Conservation (phyloP, 2,329 filamentous ascomycete genomes). For the Venturia carpophila region DNA sequence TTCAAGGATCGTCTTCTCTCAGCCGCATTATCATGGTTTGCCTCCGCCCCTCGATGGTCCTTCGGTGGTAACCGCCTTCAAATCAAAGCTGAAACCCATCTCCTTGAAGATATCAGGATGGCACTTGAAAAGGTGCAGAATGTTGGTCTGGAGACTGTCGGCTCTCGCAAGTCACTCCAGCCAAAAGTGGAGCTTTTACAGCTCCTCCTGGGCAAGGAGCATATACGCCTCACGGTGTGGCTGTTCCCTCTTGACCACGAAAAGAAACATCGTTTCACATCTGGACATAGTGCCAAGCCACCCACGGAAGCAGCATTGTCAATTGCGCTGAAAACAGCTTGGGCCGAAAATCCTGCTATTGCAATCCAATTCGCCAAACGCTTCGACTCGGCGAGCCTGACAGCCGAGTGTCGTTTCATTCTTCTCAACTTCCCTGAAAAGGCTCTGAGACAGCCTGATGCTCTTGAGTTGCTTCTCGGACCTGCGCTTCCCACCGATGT, state of each 20-base stretch:
- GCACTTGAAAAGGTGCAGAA: conserved; percentile 57
- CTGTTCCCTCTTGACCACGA: conserved; percentile 68
- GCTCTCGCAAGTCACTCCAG: conserved; percentile 58
- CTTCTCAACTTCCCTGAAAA: conserved; percentile 78
- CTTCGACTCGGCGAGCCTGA: conserved; percentile 67
- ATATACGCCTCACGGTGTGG: conserved; percentile 80
- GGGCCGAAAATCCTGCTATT: conserved; percentile 75
- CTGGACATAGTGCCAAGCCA: conserved; percentile 36
- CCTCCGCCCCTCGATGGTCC: conserved; percentile 59
- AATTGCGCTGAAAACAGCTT: conserved; percentile 70
- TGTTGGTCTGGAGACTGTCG: conserved; percentile 43
- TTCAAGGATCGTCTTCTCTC: conserved; percentile 85
- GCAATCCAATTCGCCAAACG: conserved; percentile 77
- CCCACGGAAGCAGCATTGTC: conserved; percentile 46
- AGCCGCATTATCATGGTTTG: conserved; percentile 84
- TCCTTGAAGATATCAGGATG: conserved; percentile 66
- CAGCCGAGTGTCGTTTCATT: conserved; percentile 68
- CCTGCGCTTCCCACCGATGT: conserved; percentile 70
- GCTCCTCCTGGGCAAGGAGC: conserved; percentile 75
- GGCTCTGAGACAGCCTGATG: conserved; percentile 72
- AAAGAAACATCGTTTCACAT: conserved; percentile 44
- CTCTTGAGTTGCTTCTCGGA: conserved; percentile 73
- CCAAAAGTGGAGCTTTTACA: conserved; percentile 78
- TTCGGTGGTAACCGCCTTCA: conserved; percentile 92
- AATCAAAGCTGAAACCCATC: conserved; percentile 80